These are phyloP conservation scores for Laburnicola sp. DNA, from an alignment of 2,329 filamentous ascomycete genomes.

Conservation along the genomic window DNA sequence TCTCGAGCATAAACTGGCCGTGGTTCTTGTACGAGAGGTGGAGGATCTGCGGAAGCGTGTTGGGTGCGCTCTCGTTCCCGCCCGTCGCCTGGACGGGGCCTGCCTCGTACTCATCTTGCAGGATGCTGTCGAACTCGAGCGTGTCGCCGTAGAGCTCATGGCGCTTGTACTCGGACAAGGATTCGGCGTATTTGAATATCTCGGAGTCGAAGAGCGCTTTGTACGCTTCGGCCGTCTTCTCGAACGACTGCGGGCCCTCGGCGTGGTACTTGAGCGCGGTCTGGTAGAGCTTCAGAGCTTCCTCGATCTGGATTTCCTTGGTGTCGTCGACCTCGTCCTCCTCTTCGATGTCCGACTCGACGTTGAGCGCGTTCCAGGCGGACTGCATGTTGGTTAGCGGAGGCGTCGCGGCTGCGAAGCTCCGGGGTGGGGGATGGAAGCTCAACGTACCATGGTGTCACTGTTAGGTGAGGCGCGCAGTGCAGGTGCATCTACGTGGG, in stretches of 20 bases:
- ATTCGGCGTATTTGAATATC: constrained; percentile 90
- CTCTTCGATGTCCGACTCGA: constrained; percentile 86
- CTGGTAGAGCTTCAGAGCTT: constrained; percentile 93
- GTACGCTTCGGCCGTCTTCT: constrained; percentile 80
- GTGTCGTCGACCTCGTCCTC: constrained; percentile 94
- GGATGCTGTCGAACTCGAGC: constrained; percentile 48
- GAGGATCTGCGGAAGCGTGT: constrained; percentile 82
- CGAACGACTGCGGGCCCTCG: constrained; percentile 75
- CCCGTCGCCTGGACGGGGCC: constrained; percentile 55
- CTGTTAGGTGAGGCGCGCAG: background rate
- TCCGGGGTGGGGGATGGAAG: background rate
- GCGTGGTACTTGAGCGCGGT: constrained; percentile 87
- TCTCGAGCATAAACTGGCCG: constrained; percentile 87
- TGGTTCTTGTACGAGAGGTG: constrained; percentile 96
- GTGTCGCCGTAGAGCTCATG: constrained; percentile 57
- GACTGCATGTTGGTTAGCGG: constrained; percentile 27
- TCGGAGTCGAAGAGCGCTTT: constrained; percentile 84
- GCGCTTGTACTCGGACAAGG: constrained; percentile 79
- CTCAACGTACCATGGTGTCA: constrained; percentile 5
- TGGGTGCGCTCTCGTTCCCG: constrained; percentile 73
- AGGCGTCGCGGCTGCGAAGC: background rate
- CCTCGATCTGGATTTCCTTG: constrained; percentile 95
- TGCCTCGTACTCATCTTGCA: constrained; percentile 44
- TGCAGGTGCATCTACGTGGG: constrained; percentile 3
- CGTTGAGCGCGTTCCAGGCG: constrained; percentile 84